Percentiles rank a stretch among this genome's conserved stretches.
These are phyloP conservation scores for Edaphochlamys debaryana DNA, from an alignment of 139 green algal species.

Conservation along the genomic window DNA sequence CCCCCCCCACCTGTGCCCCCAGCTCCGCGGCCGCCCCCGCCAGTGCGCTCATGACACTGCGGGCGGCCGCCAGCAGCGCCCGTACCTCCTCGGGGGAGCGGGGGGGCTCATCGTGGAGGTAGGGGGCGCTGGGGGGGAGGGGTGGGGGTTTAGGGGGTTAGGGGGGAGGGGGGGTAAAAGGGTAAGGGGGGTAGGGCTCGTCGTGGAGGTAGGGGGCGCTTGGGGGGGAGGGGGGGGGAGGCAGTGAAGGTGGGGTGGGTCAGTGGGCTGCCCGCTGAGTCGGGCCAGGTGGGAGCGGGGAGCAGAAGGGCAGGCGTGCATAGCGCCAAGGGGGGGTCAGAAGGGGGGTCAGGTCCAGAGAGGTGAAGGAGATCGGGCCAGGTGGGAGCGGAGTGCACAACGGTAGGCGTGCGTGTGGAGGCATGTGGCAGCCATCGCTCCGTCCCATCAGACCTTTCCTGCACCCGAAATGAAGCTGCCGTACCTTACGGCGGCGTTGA, in stretches of 20 bases:
- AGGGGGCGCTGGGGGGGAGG: slow-evolving; percentile 8
- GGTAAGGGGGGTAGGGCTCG: no score
- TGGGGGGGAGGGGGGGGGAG: no score
- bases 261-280: no score
- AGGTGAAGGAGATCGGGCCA: neutral
- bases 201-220: no score
- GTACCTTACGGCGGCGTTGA: slow-evolving; percentile 21
- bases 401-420: neutral
- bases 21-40: neutral
- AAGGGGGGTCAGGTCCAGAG: neutral
- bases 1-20: no score
- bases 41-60: neutral
- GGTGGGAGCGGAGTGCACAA: no score
- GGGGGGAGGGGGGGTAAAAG: no score
- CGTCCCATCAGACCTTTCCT: neutral
- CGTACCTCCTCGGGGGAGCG: neutral
- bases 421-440: neutral
- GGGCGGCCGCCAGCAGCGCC: neutral
- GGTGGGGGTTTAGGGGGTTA: neutral
- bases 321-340: no score
- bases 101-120: slow-evolving; percentile 24
- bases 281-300: no score
- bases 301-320: no score
- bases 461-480: neutral
- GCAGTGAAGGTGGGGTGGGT: no score